Conservation (phyloP, 768 basidiomycete genomes). For the Steccherinum ochraceum region DNA sequence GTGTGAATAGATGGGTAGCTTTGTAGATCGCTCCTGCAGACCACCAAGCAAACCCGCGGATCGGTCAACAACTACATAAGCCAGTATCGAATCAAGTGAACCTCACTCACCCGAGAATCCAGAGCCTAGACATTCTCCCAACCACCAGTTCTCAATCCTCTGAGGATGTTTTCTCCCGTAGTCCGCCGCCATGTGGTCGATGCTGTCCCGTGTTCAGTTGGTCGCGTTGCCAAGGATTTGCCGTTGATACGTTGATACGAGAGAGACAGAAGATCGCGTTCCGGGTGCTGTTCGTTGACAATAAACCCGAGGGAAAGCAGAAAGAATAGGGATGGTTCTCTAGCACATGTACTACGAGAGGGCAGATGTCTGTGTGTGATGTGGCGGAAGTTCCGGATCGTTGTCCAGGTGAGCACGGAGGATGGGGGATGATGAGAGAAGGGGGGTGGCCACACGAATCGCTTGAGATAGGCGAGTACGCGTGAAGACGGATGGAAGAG, state of each 20-base stretch:
- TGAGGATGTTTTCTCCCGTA: conserved; percentile 20
- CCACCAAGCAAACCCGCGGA: too few relatives aligned
- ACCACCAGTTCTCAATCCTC: conserved; percentile 52
- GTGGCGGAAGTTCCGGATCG: not conserved
- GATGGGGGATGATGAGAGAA: not conserved
- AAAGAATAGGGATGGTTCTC: not conserved
- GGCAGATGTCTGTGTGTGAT: not conserved
- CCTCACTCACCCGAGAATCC: conserved; percentile 59
- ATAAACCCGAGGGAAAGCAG: too few relatives aligned
- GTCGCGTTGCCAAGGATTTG: not conserved
- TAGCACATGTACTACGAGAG: not conserved
- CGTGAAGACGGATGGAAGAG: not conserved
- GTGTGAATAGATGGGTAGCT: conserved; percentile 50
- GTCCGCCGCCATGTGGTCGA: not conserved
- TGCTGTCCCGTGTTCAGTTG: not conserved
- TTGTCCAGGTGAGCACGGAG: not conserved
- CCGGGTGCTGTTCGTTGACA: too few relatives aligned
- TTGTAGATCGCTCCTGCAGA: conserved; percentile 68
- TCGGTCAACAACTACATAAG: not conserved
- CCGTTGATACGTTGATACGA: too few relatives aligned
- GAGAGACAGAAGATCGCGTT: too few relatives aligned
- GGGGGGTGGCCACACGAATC: too few relatives aligned
- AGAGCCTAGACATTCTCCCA: conserved; percentile 56
- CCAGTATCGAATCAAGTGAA: not conserved
- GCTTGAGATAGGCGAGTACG: not conserved